Conservation (phyloP, 2,329 filamentous ascomycete genomes). For the Pseudogymnoascus pannorum region DNA sequence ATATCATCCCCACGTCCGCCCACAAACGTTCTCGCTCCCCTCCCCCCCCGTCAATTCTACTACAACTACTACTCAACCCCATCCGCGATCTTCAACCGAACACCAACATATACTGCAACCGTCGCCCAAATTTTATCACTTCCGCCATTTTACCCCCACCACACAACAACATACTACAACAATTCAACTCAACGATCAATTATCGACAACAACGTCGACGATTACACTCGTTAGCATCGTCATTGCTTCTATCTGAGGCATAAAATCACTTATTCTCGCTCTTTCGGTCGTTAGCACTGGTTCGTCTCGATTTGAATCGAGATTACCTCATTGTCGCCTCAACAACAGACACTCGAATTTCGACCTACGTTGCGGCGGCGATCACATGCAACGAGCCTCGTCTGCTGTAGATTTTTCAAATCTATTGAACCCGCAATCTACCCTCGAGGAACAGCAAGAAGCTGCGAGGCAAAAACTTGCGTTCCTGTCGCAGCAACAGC, state of each 20-base stretch:
- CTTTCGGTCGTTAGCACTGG: neutral
- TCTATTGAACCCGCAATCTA: constrained; percentile 59
- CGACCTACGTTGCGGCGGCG: constrained; percentile 27
- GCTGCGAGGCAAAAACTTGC: constrained; percentile 25
- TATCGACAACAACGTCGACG: neutral
- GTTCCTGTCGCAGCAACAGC: constrained; percentile 25
- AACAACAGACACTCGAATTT: neutral
- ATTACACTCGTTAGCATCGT: neutral
- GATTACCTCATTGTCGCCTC: neutral
- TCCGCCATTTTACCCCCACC: neutral
- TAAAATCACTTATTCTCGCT: neutral
- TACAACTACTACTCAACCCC: neutral
- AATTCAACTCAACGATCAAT: neutral
- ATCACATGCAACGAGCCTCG: constrained; percentile 69
- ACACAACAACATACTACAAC: too few relatives aligned
- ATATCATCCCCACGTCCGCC: neutral
- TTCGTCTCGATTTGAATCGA: neutral
- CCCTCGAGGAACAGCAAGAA: constrained; percentile 27
- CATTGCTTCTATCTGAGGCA: neutral
- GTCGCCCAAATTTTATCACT: neutral
- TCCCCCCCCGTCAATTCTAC: neutral
- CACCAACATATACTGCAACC: neutral
- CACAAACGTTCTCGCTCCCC: neutral
- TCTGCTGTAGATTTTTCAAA: constrained; percentile 69
- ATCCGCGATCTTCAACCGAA: neutral